phyloP scores from a whole-genome alignment of 2,329 filamentous ascomycete species.

The Didymella pomorum region DNA sequence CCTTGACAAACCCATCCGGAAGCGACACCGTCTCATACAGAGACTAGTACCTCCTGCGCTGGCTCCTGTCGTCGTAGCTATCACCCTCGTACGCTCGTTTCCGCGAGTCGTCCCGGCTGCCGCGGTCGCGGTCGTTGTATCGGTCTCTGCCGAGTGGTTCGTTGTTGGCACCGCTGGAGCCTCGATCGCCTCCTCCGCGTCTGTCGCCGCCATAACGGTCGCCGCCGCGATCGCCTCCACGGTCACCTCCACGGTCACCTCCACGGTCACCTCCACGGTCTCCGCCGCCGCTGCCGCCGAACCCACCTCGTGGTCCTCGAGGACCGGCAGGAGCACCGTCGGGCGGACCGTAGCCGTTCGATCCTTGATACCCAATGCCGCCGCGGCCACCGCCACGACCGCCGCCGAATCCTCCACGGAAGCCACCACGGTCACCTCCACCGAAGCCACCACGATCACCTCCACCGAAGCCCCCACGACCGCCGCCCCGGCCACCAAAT shows the following conservation, averaged over 20 bases:
- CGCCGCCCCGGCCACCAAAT: conserved; percentile 60
- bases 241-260: conserved; percentile 45
- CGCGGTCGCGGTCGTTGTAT: conserved; percentile 47
- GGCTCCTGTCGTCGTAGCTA: conserved; percentile 77
- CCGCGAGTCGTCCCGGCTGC: conserved; percentile 51
- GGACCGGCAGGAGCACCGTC: conserved; percentile 60
- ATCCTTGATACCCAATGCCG: conserved; percentile 54
- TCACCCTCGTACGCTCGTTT: conserved; percentile 75
- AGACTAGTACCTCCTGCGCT: conserved; percentile 66
- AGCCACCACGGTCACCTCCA: conserved; percentile 54
- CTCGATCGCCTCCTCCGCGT: conserved; percentile 37
- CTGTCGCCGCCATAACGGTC: conserved; percentile 35
- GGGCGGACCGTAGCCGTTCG: conserved; percentile 54
- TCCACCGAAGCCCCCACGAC: conserved; percentile 57
- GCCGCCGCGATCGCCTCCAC: conserved; percentile 46
- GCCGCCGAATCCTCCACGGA: conserved; percentile 56
- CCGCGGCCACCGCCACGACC: conserved; percentile 51
- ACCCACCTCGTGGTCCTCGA: conserved; percentile 50
- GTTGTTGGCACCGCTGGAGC: conserved; percentile 77
- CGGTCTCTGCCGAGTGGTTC: conserved; percentile 76
- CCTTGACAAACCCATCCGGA: conserved; percentile 50
- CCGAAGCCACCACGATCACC: conserved; percentile 59
- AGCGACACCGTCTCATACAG: conserved; percentile 5
- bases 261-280: conserved; percentile 52
- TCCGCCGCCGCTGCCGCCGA: conserved; percentile 50